Conservation (phyloP, 1,139 yeast species). For the Blastobotrys malaysiensis region DNA sequence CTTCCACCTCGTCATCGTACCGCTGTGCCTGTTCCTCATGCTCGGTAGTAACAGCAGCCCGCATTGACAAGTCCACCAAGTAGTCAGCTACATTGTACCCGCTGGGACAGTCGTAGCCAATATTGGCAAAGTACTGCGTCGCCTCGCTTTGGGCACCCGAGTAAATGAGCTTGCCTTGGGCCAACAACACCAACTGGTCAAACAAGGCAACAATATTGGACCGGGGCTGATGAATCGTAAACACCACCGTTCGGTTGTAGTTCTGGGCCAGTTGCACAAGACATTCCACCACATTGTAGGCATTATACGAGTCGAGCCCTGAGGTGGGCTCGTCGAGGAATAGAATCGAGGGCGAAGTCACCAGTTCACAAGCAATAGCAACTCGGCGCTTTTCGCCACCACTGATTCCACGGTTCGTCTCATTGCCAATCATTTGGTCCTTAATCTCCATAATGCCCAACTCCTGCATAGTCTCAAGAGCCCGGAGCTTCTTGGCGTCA, state of each 20-base stretch:
- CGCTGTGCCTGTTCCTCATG: background rate
- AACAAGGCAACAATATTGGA: slow-evolving; percentile 89
- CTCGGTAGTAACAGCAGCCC: slow-evolving; percentile 32
- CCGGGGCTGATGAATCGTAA: slow-evolving; percentile 97
- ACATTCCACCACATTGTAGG: slow-evolving; percentile 83
- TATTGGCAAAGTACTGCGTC: slow-evolving; percentile 65
- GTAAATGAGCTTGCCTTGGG: slow-evolving; percentile 80
- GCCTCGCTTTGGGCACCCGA: slow-evolving; percentile 56
- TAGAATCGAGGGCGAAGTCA: slow-evolving; percentile 65
- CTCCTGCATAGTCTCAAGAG: slow-evolving; percentile 77
- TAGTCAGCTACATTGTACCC: slow-evolving; percentile 95
- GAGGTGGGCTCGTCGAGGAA: slow-evolving; percentile 90
- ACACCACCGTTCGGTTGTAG: slow-evolving; percentile 78
- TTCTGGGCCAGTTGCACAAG: slow-evolving; percentile 73
- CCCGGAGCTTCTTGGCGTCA: slow-evolving; percentile 69
- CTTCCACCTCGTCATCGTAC: slow-evolving; percentile 1
- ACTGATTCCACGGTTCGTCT: slow-evolving; percentile 84
- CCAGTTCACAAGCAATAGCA: slow-evolving; percentile 73
- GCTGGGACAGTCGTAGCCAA: slow-evolving; percentile 78
- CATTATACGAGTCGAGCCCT: slow-evolving; percentile 90
- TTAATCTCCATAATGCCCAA: slow-evolving; percentile 76
- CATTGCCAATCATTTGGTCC: slow-evolving; percentile 84
- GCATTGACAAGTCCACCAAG: slow-evolving; percentile 82
- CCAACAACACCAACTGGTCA: slow-evolving; percentile 71
- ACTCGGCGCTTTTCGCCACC: slow-evolving; percentile 90